Percentiles rank a stretch among this genome's conserved stretches.
Conservation (phyloP, 202 grass and related monocot genomes). For the Panicum virgatum region DNA sequence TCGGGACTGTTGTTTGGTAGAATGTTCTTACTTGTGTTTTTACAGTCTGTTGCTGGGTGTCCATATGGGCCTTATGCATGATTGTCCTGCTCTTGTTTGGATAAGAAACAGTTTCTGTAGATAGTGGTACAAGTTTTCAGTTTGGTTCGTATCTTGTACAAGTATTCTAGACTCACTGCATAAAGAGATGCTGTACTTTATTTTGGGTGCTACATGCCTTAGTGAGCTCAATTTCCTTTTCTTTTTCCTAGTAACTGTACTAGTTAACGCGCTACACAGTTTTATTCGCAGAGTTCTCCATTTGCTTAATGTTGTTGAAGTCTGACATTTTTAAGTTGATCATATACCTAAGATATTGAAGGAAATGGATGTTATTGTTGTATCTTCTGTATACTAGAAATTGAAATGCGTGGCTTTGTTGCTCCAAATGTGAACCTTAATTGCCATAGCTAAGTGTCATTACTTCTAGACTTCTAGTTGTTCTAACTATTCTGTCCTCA, state of each 20-base stretch:
- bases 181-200: neutral
- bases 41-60: neutral
- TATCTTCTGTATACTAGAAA: neutral
- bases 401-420: neutral
- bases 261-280: neutral
- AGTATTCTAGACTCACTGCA: neutral
- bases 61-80: neutral
- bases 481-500: conserved; percentile 13
- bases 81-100: neutral
- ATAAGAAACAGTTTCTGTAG: neutral
- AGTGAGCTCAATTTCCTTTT: neutral
- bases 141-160: neutral
- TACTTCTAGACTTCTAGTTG: neutral
- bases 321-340: neutral
- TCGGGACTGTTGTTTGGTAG: neutral
- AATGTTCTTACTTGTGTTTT: neutral
- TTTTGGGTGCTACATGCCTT: neutral
- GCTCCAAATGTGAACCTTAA: neutral
- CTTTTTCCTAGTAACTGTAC: neutral
- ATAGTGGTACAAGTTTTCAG: neutral
- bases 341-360: neutral
- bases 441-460: neutral
- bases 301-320: neutral
- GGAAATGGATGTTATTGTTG: neutral
- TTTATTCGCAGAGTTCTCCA: neutral